A percentile compares a stretch with the other conserved stretches of the same genome.
Conservation (phyloP, 2,329 filamentous ascomycete genomes). For the Kalmusia sp. region DNA sequence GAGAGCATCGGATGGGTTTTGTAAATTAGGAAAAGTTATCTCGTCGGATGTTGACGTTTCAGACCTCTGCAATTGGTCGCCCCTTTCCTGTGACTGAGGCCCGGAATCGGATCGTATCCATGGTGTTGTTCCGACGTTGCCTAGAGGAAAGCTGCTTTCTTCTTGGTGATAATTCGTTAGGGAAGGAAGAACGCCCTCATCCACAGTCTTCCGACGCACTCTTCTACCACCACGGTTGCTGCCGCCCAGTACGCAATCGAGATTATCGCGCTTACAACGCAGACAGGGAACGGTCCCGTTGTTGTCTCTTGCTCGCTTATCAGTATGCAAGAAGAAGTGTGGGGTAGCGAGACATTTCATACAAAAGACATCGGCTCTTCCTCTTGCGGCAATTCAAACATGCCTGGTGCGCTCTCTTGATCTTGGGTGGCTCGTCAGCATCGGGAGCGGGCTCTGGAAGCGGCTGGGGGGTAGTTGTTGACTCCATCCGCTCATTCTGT, state of each 20-base stretch:
- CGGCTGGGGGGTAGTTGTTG: conserved; percentile 17
- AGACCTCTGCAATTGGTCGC: conserved; percentile 35
- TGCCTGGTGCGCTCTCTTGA: conserved; percentile 33
- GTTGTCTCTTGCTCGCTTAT: conserved; percentile 48
- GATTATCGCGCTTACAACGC: conserved; percentile 63
- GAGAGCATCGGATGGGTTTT: conserved; percentile 58
- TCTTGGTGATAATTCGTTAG: conserved; percentile 40
- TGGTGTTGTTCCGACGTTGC: conserved; percentile 43
- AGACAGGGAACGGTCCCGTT: conserved; percentile 62
- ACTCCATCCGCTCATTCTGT: conserved; percentile 27
- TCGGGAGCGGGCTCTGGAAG: conserved; percentile 11
- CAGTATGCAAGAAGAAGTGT: conserved; percentile 2
- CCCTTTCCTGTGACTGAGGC: conserved; percentile 24
- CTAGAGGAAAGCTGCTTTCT: conserved; percentile 43
- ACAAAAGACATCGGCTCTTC: conserved; percentile 49
- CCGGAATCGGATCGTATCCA: conserved; percentile 33
- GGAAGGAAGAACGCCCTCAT: conserved; percentile 28
- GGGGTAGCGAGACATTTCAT: conserved; percentile 19
- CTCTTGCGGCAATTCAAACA: conserved; percentile 47
- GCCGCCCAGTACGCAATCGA: conserved; percentile 65
- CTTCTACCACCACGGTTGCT: conserved; percentile 66
- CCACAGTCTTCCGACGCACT: conserved; percentile 59
- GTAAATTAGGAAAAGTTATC: conserved; percentile 51
- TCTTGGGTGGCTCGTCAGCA: conserved; percentile 24
- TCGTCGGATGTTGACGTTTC: conserved; percentile 43